Evolutionary conservation across 2,329 filamentous ascomycete species (phyloP).

Genomic region (Mycosphaerella sp.): DNA sequence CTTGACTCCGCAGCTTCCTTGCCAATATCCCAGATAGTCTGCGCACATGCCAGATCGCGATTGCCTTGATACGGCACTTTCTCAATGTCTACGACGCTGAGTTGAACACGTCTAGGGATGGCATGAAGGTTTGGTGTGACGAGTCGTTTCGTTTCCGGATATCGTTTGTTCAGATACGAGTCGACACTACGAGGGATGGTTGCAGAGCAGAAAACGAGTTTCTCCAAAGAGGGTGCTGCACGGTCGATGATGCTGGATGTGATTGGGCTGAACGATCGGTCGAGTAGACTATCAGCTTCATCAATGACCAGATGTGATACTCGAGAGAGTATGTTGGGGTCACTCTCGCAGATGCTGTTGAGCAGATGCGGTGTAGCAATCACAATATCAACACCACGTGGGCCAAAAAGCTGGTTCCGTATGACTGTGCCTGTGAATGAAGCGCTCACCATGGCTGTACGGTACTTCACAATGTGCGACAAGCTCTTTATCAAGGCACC

Average conservation of each 20-base stretch:
- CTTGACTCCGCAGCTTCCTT: slow-evolving; percentile 62
- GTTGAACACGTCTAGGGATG: slow-evolving; percentile 87
- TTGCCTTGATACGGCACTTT: slow-evolving; percentile 92
- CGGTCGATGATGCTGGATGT: slow-evolving; percentile 80
- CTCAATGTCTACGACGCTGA: slow-evolving; percentile 86
- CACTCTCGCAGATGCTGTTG: slow-evolving; percentile 76
- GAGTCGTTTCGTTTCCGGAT: slow-evolving; percentile 75
- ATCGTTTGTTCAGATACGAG: slow-evolving; percentile 71
- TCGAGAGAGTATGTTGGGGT: slow-evolving; percentile 87
- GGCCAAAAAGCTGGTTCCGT: slow-evolving; percentile 74
- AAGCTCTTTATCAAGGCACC: slow-evolving; percentile 72
- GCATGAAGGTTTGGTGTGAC: slow-evolving; percentile 95
- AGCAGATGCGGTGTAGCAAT: slow-evolving; percentile 86
- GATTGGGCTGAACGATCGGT: slow-evolving; percentile 81
- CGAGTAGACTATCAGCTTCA: slow-evolving; percentile 92
- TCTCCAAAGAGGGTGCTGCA: slow-evolving; percentile 70
- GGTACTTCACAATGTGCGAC: slow-evolving; percentile 81
- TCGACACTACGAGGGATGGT: slow-evolving; percentile 91
- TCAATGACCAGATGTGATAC: slow-evolving; percentile 86
- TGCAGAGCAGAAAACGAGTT: slow-evolving; percentile 88
- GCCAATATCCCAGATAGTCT: slow-evolving; percentile 89
- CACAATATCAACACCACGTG: slow-evolving; percentile 74
- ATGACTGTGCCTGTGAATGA: slow-evolving; percentile 71
- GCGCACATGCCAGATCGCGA: slow-evolving; percentile 86
- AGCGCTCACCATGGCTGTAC: slow-evolving; percentile 74